Evolutionary conservation across 2,329 filamentous ascomycete species (phyloP).

Genomic region (Arthrobotrys musiformis): DNA sequence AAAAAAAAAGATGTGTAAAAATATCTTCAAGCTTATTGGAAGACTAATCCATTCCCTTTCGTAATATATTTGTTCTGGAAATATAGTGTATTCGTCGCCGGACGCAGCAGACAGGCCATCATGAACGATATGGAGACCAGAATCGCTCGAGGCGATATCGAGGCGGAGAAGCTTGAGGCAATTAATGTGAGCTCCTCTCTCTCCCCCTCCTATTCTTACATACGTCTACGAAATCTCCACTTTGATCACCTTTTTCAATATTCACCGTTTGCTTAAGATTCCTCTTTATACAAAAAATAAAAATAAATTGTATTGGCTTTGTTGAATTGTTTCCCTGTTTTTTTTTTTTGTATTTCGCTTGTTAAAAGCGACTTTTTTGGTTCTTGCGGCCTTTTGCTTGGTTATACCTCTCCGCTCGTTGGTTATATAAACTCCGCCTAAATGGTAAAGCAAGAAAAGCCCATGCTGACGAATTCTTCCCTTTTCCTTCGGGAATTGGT

Average conservation of each 20-base stretch:
- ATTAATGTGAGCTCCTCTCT: slow-evolving; percentile 59
- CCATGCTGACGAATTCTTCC: slow-evolving; percentile 35
- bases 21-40: slow-evolving; percentile 25
- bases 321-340: neutral
- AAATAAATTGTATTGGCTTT: neutral
- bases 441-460: slow-evolving; percentile 41
- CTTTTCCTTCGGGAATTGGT: slow-evolving; percentile 27
- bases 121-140: slow-evolving; percentile 60
- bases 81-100: slow-evolving; percentile 59
- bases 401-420: slow-evolving; percentile 10
- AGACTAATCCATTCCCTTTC: slow-evolving; percentile 16
- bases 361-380: slow-evolving; percentile 55
- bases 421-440: slow-evolving; percentile 38
- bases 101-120: slow-evolving; percentile 57
- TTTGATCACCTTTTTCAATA: neutral
- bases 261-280: slow-evolving; percentile 1
- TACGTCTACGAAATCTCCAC: slow-evolving; percentile 36
- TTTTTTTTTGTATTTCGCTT: slow-evolving; percentile 34
- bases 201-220: slow-evolving; percentile 5
- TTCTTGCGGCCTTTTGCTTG: slow-evolving; percentile 7
- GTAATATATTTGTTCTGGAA: slow-evolving; percentile 10
- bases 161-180: slow-evolving; percentile 60
- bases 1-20: neutral
- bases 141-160: slow-evolving; percentile 59
- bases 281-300: neutral